Base-by-base conservation (phyloP, 495 filamentous ascomycete species). In the Tuber umbilicatum region DNA sequence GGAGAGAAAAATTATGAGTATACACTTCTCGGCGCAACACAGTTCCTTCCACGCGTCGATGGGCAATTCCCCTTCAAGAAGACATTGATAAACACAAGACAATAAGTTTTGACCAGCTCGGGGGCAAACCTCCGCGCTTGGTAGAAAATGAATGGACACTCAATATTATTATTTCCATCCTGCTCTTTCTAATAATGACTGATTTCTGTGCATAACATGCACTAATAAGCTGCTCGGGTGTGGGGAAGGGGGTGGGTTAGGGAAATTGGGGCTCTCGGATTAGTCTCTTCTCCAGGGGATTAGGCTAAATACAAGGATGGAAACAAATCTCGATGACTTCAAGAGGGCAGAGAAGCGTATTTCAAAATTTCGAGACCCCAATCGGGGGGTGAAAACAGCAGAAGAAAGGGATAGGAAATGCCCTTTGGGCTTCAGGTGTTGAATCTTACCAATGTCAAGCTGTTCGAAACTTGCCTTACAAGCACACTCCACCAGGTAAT, bases 381-480 rank as follows among this genome's bases (percentile, higher is more conserved):
- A 70, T 38, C 40, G 38, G 73, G 38, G 73, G 67, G 6, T 68
- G 41, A 70, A 64, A 81, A 64, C 9, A 45, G 72, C 75, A 80
- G 68, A 60, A 60, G 50, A 39, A 67, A 64, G 70, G 40, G 76
- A 76, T 55, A 14, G 21, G 60, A 67, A 73, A 68, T 39, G 47
- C 50, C 35, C 16, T 71, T 35, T 68, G 70, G 47, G 67, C 71
- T 68, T 73, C 76, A 35, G 55, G 50, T 27, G 55, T 35, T 64
- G 16, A 64, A 64, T 64, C 80, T 70, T 78, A 84, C 83, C 78
- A 84, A 82, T 9, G 83, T 84, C 72, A 84, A 82, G 73, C 83
- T 88, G 80, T 88, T 88, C 73, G 86, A 87, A 35, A 88, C 85
- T 76, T 88, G 87, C 75, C 87, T 86, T 76, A 88, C 64, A 79